phyloP scores from a whole-genome alignment of 2,329 filamentous ascomycete species.

The Dothistroma septosporum region DNA sequence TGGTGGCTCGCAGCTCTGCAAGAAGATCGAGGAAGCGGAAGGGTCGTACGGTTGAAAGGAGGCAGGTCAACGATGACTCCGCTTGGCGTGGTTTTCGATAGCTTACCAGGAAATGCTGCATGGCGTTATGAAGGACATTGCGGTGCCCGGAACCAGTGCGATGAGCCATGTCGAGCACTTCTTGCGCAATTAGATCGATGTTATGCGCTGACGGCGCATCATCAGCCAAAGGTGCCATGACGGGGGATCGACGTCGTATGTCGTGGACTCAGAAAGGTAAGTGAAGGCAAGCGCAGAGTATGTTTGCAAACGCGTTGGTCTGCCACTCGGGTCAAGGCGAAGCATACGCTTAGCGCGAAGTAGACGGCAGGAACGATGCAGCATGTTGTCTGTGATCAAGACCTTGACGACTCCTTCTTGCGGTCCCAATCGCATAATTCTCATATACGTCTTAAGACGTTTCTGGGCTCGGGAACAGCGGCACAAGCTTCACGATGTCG shows the following conservation, averaged over 20 bases:
- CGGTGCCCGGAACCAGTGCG: no score
- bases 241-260: not conserved
- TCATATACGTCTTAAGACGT: no score
- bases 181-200: no score
- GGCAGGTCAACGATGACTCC: no score
- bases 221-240: not conserved
- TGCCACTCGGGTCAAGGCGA: not conserved
- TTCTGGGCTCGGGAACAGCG: no score
- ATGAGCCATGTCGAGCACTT: no score
- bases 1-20: constrained; percentile 1
- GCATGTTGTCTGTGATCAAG: no score
- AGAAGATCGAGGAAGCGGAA: constrained; percentile 5
- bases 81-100: not conserved
- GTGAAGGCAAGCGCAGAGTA: not conserved
- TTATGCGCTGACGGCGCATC: not conserved
- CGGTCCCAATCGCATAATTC: no score
- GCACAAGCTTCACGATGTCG: no score
- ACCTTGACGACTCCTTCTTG: no score
- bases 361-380: not conserved
- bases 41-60: not conserved
- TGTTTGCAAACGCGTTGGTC: not conserved
- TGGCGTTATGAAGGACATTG: no score
- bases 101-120: not conserved
- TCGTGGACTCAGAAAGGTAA: not conserved
- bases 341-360: not conserved